Percentiles rank a stretch among this genome's conserved stretches.
Conservation (phyloP, 495 filamentous ascomycete species). For the Pseudevernia furfuracea region DNA sequence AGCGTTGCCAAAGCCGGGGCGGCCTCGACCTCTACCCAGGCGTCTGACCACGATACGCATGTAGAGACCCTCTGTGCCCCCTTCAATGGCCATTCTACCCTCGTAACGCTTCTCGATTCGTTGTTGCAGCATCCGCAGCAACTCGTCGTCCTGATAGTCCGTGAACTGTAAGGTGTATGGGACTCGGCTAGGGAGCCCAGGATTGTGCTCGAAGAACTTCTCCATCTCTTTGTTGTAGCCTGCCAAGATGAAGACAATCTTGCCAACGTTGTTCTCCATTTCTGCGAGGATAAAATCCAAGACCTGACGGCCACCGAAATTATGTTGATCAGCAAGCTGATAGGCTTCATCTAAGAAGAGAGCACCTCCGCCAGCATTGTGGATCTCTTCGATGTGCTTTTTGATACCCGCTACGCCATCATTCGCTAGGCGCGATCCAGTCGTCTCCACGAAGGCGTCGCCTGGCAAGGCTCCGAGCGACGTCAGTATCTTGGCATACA, state of each 20-base stretch:
- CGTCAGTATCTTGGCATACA: slow-evolving; percentile 63
- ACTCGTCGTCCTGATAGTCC: slow-evolving; percentile 62
- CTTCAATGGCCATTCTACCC: slow-evolving; percentile 52
- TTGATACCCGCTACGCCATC: slow-evolving; percentile 51
- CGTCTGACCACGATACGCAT: slow-evolving; percentile 55
- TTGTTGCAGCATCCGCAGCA: slow-evolving; percentile 47
- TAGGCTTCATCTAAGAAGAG: slow-evolving; percentile 73
- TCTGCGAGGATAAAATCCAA: slow-evolving; percentile 70
- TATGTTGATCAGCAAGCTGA: slow-evolving; percentile 45
- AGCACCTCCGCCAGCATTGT: slow-evolving; percentile 55
- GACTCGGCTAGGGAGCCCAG: slow-evolving; percentile 64
- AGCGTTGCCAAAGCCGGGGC: slow-evolving; percentile 67
- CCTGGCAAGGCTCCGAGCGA: slow-evolving; percentile 52
- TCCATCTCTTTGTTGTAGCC: slow-evolving; percentile 78
- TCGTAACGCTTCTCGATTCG: slow-evolving; percentile 45
- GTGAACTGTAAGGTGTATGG: slow-evolving; percentile 57
- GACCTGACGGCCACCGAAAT: slow-evolving; percentile 48
- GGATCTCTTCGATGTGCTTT: slow-evolving; percentile 49
- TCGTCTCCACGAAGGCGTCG: slow-evolving; percentile 52
- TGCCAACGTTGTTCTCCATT: slow-evolving; percentile 66
- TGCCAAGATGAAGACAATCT: slow-evolving; percentile 68
- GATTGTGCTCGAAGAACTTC: slow-evolving; percentile 69
- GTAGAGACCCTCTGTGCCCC: slow-evolving; percentile 54
- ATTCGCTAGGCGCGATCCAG: slow-evolving; percentile 59
- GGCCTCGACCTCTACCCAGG: slow-evolving; percentile 53